Base-by-base conservation (phyloP, 2,329 filamentous ascomycete species). In the Aspergillus sp. region DNA sequence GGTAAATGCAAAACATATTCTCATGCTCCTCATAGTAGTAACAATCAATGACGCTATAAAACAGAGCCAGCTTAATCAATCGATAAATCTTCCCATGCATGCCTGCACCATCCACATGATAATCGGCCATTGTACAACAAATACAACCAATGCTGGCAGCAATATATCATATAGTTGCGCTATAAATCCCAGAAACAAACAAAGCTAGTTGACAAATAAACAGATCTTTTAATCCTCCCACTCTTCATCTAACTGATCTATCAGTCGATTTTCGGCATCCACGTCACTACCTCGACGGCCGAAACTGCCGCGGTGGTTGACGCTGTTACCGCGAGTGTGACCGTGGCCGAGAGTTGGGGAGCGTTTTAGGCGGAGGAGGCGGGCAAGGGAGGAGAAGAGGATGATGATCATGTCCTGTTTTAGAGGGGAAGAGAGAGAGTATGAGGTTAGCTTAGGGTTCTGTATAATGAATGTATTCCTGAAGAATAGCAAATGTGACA, bases 191-290 rank as follows among this genome's bases (percentile, higher is more conserved):
- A 30, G 8, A 15, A n/a, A 38, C 6, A 52, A 52, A 32, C 13
- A 21, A 52, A 52, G n/a, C 15, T 12, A 25, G 9, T 10, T 25
- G 7, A n/a, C 21, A 17, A 23, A n/a, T 7, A 17, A 23, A 25
- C 21, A 30, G 3, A n/a, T 5, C 1, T n/a, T 36, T 56, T 23
- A 80, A 66, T 97, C 93, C 69, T 97, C 93, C 94, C 94, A 98
- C 74, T 97, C 93, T 76, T 98, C 94, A 71, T 98, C 95, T 61
- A 97, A 82, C 76, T 97, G 92, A 75, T 98, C 94, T 74, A 99
- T 98, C 69, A 98, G 79, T 64, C 92, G 82, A 76, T 98, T 97
- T 78, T 98, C 95, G 58, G 92, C 93, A 61, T 97, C 94, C 6
- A 85, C 77, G 52, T 80, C 64, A 15, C 48, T 21, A 4, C 41